Percentiles rank a stretch among this genome's conserved stretches.
Conservation (phyloP, 495 filamentous ascomycete genomes). For the Neurospora terricola region DNA sequence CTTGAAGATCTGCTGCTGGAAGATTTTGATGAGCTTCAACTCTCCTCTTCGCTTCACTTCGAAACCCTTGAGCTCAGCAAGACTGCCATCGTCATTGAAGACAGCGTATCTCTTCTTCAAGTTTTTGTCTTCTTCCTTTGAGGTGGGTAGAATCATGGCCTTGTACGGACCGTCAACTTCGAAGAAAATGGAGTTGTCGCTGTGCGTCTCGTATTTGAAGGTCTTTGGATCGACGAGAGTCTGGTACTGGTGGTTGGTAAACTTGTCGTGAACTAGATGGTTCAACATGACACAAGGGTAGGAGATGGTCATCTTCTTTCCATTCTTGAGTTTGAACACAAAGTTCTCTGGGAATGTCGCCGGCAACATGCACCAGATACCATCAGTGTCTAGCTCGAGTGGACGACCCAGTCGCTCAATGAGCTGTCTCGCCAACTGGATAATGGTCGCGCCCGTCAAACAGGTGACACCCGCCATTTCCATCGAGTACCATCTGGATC, state of each 20-base stretch:
- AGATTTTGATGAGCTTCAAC: constrained; percentile 98
- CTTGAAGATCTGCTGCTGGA: constrained; percentile 98
- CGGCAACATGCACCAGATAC: constrained; percentile 99
- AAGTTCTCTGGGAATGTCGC: constrained; percentile 97
- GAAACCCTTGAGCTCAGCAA: constrained; percentile 97
- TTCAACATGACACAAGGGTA: constrained; percentile 99
- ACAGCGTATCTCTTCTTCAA: constrained; percentile 99
- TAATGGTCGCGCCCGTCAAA: constrained; percentile 92
- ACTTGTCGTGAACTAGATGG: constrained; percentile 87
- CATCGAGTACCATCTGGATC: constrained; percentile 98
- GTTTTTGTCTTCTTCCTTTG: constrained; percentile 98
- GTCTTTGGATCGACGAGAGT: constrained; percentile 66
- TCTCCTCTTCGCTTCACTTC: constrained; percentile 97
- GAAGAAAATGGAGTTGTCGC: constrained; percentile 99
- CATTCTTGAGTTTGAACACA: constrained; percentile 83
- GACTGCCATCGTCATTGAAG: constrained; percentile 92
- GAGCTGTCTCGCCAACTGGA: constrained; percentile 90
- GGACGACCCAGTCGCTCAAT: constrained; percentile 91
- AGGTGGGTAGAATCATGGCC: constrained; percentile 95
- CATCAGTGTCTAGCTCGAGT: constrained; percentile 95
- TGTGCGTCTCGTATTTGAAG: constrained; percentile 88
- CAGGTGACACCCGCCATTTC: constrained; percentile 99
- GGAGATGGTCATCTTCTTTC: constrained; percentile 89
- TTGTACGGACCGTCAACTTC: constrained; percentile 96
- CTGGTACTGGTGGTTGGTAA: constrained; percentile 97